These are phyloP conservation scores for Cinchona pubescens DNA, from an alignment of 257 asterid genomes.

Conservation along the genomic window DNA sequence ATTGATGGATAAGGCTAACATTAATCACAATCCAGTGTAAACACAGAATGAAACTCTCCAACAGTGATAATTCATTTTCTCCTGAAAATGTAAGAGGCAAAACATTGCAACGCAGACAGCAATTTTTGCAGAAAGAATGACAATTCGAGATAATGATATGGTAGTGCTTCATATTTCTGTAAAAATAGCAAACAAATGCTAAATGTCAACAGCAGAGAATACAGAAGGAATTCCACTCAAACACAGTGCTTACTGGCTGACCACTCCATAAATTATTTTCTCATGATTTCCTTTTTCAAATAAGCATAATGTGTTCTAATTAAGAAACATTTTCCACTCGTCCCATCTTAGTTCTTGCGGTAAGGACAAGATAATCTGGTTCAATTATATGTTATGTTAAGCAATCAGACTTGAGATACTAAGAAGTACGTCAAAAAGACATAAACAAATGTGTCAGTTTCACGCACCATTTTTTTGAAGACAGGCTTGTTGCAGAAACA, in stretches of 20 bases:
- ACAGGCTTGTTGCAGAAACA: slow-evolving; percentile 73
- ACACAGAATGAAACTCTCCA: not conserved
- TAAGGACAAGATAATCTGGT: not conserved
- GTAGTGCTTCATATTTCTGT: not conserved
- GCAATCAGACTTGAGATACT: not conserved
- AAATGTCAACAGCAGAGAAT: not conserved
- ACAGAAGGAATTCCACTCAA: not conserved
- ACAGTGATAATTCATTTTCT: not conserved
- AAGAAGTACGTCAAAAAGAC: not conserved
- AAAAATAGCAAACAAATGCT: not conserved
- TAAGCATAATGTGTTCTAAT: not conserved
- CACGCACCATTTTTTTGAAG: slow-evolving; percentile 76
- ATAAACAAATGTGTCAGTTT: not conserved
- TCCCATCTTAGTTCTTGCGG: not conserved
- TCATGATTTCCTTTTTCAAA: not conserved
- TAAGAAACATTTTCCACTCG: not conserved
- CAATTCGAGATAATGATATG: not conserved
- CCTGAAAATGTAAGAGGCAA: not conserved
- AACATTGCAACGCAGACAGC: not conserved
- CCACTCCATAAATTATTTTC: not conserved
- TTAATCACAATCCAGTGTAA: not conserved
- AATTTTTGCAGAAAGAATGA: not conserved
- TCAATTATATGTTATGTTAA: slow-evolving; percentile 6
- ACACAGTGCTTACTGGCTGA: not conserved
- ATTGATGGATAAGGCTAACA: not conserved